Conservation (phyloP, 129 eudicot species). For the Flaveria brownii region DNA sequence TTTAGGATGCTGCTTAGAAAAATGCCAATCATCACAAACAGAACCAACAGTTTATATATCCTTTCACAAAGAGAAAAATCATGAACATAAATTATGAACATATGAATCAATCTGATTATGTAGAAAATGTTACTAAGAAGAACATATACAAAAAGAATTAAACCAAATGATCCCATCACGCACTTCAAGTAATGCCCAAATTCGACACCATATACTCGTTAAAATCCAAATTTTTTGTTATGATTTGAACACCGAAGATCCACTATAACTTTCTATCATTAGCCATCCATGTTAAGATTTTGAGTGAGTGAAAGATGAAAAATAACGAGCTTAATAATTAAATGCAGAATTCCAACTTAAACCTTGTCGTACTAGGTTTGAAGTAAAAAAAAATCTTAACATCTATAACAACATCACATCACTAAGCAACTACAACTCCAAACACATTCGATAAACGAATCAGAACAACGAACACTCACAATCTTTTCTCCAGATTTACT, state of each 20-base stretch:
- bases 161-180: neutral
- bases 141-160: neutral
- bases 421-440: neutral
- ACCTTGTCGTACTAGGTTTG: too few species aligned
- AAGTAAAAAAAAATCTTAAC: neutral
- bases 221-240: too few species aligned
- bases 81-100: conserved; percentile 23
- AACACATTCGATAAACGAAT: neutral
- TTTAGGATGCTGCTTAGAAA: conserved; percentile 24
- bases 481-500: neutral
- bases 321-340: too few species aligned
- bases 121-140: neutral
- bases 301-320: too few species aligned
- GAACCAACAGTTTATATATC: conserved; percentile 1
- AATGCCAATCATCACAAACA: conserved; percentile 26
- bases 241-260: too few species aligned
- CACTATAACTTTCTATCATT: too few species aligned
- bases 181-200: too few species aligned
- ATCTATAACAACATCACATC: neutral
- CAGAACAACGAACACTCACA: neutral
- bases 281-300: too few species aligned
- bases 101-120: neutral
- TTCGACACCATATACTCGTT: too few species aligned
- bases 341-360: too few species aligned
- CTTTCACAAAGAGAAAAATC: conserved; percentile 1